phyloP scores from a whole-genome alignment of 495 filamentous ascomycete genomes.

The Friedmanniomyces simplex region DNA sequence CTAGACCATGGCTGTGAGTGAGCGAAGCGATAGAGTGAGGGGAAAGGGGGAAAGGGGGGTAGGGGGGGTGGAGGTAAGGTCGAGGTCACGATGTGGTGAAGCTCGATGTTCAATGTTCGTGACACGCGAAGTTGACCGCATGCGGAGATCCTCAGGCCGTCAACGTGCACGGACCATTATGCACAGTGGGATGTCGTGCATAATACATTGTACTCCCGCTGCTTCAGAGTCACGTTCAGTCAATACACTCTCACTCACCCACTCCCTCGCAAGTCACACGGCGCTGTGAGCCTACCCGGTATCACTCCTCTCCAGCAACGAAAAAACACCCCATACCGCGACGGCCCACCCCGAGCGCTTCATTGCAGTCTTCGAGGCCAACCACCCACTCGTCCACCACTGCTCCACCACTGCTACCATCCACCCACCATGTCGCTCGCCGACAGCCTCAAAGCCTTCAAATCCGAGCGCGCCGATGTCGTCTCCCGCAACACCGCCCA shows the following conservation, averaged over 20 bases:
- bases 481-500: constrained; percentile 14
- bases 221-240: too few relatives aligned
- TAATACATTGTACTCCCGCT: too few relatives aligned
- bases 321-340: neutral
- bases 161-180: neutral
- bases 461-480: constrained; percentile 19
- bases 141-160: neutral
- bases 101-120: neutral
- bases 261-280: too few relatives aligned
- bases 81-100: neutral
- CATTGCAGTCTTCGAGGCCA: constrained; percentile 17
- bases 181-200: neutral
- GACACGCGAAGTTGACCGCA: neutral
- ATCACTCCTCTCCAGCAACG: neutral
- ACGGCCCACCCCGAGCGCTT: constrained; percentile 13
- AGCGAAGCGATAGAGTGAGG: too few relatives aligned
- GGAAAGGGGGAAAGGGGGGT: neutral
- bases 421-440: constrained; percentile 27
- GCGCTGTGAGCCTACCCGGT: too few relatives aligned
- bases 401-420: neutral
- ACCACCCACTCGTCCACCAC: neutral
- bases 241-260: too few relatives aligned
- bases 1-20: too few relatives aligned
- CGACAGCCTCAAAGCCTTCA: constrained; percentile 12
- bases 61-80: neutral